These are phyloP conservation scores for Ogataea parapolymorpha DNA, from an alignment of 805 yeast genomes.

Conservation along the genomic window DNA sequence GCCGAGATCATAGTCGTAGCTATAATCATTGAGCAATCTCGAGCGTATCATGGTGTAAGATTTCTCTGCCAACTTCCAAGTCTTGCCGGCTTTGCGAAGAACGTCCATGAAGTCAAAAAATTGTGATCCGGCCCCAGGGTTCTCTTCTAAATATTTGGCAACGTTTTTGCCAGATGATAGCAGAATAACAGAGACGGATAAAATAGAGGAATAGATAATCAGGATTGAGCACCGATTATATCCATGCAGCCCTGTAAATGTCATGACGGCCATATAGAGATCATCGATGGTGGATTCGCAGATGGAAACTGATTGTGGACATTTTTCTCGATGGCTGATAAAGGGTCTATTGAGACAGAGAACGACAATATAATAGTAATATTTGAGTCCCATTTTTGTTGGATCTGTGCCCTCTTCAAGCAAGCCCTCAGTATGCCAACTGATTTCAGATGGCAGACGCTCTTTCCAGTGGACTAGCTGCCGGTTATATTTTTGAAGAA, in stretches of 20 bases:
- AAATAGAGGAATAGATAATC: slow-evolving; percentile 45
- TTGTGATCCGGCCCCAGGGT: slow-evolving; percentile 27
- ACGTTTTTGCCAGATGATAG: slow-evolving; percentile 18
- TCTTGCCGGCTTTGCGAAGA: slow-evolving; percentile 39
- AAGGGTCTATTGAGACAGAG: slow-evolving; percentile 62
- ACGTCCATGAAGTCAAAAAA: slow-evolving; percentile 41
- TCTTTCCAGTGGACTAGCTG: slow-evolving; percentile 47
- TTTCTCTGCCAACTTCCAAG: slow-evolving; percentile 47
- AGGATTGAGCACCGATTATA: slow-evolving; percentile 41
- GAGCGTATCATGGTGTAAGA: slow-evolving; percentile 40
- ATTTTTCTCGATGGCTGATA: slow-evolving; percentile 36
- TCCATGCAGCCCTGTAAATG: slow-evolving; percentile 40
- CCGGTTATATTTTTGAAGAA: slow-evolving; percentile 40
- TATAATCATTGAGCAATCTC: slow-evolving; percentile 26
- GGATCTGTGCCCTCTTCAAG: slow-evolving; percentile 48
- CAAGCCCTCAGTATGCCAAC: slow-evolving; percentile 46
- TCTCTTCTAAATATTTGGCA: slow-evolving; percentile 28
- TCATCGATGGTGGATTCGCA: slow-evolving; percentile 42
- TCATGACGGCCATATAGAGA: slow-evolving; percentile 36
- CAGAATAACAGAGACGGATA: slow-evolving; percentile 21
- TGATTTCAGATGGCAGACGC: slow-evolving; percentile 44
- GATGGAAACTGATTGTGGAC: slow-evolving; percentile 17
- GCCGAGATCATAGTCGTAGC: slow-evolving; percentile 16
- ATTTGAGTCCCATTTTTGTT: slow-evolving; percentile 46
- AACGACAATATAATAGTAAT: slow-evolving; percentile 54